Percentiles rank a stretch among this genome's conserved stretches.
phyloP scores from a whole-genome alignment of 371 early-diverging fungal genomes.

The Blyttiomyces sp. region DNA sequence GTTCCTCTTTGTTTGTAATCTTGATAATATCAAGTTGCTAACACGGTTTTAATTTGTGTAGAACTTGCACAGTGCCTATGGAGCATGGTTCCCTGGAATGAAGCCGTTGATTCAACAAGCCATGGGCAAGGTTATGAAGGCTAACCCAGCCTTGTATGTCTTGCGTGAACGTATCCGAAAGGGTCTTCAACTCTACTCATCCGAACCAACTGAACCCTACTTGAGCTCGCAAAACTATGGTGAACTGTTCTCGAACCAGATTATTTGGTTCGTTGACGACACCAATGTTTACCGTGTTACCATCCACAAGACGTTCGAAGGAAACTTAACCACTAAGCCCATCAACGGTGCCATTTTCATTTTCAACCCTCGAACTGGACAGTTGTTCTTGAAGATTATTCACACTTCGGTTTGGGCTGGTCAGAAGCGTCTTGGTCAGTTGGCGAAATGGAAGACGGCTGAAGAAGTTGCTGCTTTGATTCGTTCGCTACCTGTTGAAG shows the following conservation, averaged over 20 bases:
- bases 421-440: constrained; percentile 96
- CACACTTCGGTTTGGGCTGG: constrained; percentile 99
- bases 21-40: constrained; percentile 9
- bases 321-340: constrained; percentile 95
- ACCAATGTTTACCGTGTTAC: constrained; percentile 99
- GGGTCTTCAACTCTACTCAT: constrained; percentile 96
- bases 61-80: constrained; percentile 61
- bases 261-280: constrained; percentile 99
- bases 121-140: constrained; percentile 97
- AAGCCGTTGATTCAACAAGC: constrained; percentile 95
- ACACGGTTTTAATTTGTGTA: not conserved
- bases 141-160: constrained; percentile 95
- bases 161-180: constrained; percentile 98
- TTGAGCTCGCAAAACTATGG: constrained; percentile 91
- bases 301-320: constrained; percentile 99
- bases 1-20: constrained; percentile 26
- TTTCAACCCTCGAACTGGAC: constrained; percentile 98
- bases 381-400: constrained; percentile 97
- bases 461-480: constrained; percentile 98
- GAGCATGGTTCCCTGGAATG: constrained; percentile 98
- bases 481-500: constrained; percentile 96
- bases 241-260: constrained; percentile 96
- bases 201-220: constrained; percentile 98
- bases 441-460: constrained; percentile 99
- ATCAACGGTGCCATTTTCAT: constrained; percentile 99